Conservation (phyloP, 2,329 filamentous ascomycete species). For the Aureobasidium namibiae region DNA sequence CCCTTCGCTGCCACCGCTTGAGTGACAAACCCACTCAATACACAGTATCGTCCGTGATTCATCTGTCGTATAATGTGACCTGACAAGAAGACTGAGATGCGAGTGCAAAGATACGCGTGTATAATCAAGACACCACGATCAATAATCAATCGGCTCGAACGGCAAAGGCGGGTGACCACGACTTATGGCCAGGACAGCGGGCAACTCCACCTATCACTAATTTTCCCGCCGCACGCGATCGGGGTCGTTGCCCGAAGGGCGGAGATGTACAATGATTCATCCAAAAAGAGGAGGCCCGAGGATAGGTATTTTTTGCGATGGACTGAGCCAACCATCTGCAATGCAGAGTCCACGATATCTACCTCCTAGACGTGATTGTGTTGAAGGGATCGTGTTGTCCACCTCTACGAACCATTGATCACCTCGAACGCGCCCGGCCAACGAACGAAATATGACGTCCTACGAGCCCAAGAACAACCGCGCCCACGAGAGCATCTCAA, state of each 20-base stretch:
- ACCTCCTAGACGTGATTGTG: not conserved
- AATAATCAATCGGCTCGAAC: no score
- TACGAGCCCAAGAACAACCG: not conserved
- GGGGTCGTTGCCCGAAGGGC: constrained; percentile 4
- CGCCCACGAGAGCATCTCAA: not conserved
- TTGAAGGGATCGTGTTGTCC: not conserved
- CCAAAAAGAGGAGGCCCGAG: constrained; percentile 4
- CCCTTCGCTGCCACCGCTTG: no score
- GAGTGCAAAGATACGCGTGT: no score
- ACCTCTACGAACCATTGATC: not conserved
- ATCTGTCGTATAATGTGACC: no score
- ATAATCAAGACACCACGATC: no score
- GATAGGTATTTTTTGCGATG: not conserved
- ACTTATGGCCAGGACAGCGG: constrained; percentile 1
- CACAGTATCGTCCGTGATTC: no score
- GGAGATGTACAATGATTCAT: constrained; percentile 7
- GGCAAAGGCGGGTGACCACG: not conserved
- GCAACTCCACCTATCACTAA: not conserved
- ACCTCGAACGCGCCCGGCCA: not conserved
- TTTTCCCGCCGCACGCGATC: not conserved
- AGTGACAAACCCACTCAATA: no score
- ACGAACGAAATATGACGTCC: not conserved
- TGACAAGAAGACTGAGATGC: no score
- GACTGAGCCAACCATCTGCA: not conserved
- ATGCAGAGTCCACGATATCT: not conserved